A percentile compares a stretch with the other conserved stretches of the same genome.
These are phyloP conservation scores for Cryphonectria naterciae DNA, from an alignment of 2,329 filamentous ascomycete genomes.

Conservation along the genomic window DNA sequence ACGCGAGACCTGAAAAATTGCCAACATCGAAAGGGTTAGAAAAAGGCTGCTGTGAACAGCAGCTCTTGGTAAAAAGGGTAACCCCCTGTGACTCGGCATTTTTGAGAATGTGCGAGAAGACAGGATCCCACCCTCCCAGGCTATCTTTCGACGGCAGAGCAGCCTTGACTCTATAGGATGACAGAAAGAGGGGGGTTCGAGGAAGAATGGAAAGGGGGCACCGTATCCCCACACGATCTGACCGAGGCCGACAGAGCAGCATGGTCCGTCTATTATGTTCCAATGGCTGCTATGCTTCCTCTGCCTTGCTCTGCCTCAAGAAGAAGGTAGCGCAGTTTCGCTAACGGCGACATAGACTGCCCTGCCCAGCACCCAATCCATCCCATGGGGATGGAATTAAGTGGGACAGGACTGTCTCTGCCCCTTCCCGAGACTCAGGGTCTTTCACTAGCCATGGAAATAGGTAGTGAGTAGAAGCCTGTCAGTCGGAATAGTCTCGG, in stretches of 20 bases:
- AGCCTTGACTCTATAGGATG: constrained; percentile 3
- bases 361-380: background rate
- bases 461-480: background rate
- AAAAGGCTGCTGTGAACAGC: background rate
- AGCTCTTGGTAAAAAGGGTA: background rate
- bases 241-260: background rate
- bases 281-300: background rate
- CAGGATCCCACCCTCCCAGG: constrained; percentile 5
- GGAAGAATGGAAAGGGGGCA: background rate
- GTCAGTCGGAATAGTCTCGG: background rate
- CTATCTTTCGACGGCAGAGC: background rate
- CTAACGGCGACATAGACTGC: background rate
- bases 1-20: background rate
- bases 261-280: background rate
- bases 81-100: background rate
- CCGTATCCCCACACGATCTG: background rate
- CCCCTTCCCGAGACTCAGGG: constrained; percentile 1
- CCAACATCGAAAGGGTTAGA: background rate
- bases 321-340: background rate
- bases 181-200: background rate
- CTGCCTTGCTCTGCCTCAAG: background rate
- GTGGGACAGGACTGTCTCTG: background rate
- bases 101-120: background rate
- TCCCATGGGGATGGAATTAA: background rate
- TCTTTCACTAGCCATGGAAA: background rate